These are phyloP conservation scores for Trichoderma atrobrunneum DNA, from an alignment of 2,329 filamentous ascomycete species.

Conservation along the genomic window DNA sequence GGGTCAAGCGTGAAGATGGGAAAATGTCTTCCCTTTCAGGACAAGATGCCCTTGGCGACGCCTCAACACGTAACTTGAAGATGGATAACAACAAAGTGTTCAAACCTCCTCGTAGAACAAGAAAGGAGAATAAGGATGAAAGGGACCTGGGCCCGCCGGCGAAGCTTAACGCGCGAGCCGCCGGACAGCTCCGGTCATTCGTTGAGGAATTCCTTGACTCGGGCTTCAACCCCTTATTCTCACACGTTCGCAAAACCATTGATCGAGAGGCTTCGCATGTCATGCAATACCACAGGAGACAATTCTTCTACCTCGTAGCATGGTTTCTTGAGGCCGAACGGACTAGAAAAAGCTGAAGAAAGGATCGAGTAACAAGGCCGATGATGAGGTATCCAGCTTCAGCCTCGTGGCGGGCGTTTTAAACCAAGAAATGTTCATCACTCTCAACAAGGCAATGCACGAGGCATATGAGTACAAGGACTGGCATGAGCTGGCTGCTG, in stretches of 20 bases:
- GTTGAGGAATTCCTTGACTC: slow-evolving; percentile 93
- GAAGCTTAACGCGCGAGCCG: slow-evolving; percentile 68
- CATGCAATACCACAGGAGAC: slow-evolving; percentile 70
- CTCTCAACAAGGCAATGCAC: slow-evolving; percentile 80
- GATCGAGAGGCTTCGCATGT: slow-evolving; percentile 85
- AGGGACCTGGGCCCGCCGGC: slow-evolving; percentile 75
- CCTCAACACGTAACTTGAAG: slow-evolving; percentile 71
- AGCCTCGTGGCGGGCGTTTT: slow-evolving; percentile 84
- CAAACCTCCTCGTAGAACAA: slow-evolving; percentile 69
- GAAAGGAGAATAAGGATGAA: slow-evolving; percentile 60
- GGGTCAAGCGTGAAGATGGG: slow-evolving; percentile 83
- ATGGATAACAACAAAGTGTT: slow-evolving; percentile 91
- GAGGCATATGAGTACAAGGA: slow-evolving; percentile 75
- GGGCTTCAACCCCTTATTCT: slow-evolving; percentile 88
- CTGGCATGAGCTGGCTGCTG: slow-evolving; percentile 82
- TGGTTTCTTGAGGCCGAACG: slow-evolving; percentile 93
- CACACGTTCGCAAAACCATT: slow-evolving; percentile 80
- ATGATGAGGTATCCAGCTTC: slow-evolving; percentile 68
- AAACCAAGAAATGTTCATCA: slow-evolving; percentile 92
- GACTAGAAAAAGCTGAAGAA: slow-evolving; percentile 63
- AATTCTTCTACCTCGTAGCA: slow-evolving; percentile 87
- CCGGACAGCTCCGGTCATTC: slow-evolving; percentile 73
- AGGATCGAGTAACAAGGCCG: slow-evolving; percentile 42
- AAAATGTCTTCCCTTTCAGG: slow-evolving; percentile 85
- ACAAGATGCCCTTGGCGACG: slow-evolving; percentile 76